Conservation (phyloP, 2,329 filamentous ascomycete species). For the Colletotrichum lupini region DNA sequence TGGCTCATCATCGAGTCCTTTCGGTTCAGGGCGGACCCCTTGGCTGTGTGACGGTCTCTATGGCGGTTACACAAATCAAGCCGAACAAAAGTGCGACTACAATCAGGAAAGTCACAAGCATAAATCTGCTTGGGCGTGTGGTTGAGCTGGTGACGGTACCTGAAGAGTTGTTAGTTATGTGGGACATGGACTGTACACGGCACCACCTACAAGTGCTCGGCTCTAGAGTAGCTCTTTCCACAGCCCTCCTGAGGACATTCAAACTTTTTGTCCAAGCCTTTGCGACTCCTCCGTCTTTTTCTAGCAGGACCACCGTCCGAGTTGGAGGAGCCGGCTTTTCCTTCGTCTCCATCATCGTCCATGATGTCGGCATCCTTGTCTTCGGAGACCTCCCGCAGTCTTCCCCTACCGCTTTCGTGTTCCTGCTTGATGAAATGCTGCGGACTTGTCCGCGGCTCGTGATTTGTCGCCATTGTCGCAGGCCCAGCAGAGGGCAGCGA, state of each 20-base stretch:
- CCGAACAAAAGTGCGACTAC: slow-evolving; percentile 89
- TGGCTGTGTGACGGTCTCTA: slow-evolving; percentile 82
- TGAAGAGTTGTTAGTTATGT: slow-evolving; percentile 46
- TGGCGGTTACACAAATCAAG: slow-evolving; percentile 92
- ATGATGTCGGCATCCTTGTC: slow-evolving; percentile 55
- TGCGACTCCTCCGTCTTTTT: slow-evolving; percentile 78
- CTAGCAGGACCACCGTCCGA: slow-evolving; percentile 64
- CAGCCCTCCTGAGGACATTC: slow-evolving; percentile 88
- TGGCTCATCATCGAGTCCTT: slow-evolving; percentile 75
- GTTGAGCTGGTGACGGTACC: slow-evolving; percentile 92
- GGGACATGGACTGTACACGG: not conserved
- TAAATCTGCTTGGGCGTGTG: slow-evolving; percentile 97
- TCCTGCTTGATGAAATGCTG: slow-evolving; percentile 54
- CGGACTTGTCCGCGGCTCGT: slow-evolving; percentile 50
- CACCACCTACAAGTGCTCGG: slow-evolving; percentile 86
- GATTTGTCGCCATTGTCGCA: slow-evolving; percentile 54
- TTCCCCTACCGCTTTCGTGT: slow-evolving; percentile 51
- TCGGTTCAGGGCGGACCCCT: slow-evolving; percentile 80
- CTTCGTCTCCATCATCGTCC: slow-evolving; percentile 52
- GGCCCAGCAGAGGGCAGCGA: slow-evolving; percentile 52
- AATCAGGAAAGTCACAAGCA: slow-evolving; percentile 91
- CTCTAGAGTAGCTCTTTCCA: slow-evolving; percentile 95
- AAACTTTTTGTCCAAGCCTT: slow-evolving; percentile 83
- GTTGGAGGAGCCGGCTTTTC: slow-evolving; percentile 61
- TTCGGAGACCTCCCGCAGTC: slow-evolving; percentile 54